These are phyloP conservation scores for Pseudonitzschia multiseries DNA, from an alignment of 108 stramenopile species.

Conservation along the genomic window DNA sequence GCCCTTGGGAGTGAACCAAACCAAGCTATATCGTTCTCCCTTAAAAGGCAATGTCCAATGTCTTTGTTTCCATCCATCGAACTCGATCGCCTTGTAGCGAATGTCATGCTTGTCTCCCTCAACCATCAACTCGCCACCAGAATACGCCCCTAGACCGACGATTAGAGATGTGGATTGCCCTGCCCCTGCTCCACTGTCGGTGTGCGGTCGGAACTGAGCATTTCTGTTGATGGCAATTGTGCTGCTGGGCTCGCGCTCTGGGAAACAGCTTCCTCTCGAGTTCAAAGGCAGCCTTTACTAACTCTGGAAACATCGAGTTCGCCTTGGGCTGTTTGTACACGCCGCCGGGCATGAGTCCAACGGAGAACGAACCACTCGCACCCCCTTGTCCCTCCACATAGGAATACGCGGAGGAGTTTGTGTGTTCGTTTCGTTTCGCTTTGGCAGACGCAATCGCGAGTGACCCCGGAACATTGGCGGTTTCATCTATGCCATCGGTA, in stretches of 20 bases:
- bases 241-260: constrained; percentile 81
- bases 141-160: constrained; percentile 88
- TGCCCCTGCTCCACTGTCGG: constrained; percentile 92
- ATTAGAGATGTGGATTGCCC: constrained; percentile 91
- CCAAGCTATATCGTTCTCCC: constrained; percentile 92
- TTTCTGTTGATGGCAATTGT: constrained; percentile 97
- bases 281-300: constrained; percentile 85
- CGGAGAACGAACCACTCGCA: constrained; percentile 76
- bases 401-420: constrained; percentile 60
- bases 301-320: constrained; percentile 88
- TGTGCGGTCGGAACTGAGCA: constrained; percentile 89
- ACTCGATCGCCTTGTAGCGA: constrained; percentile 88
- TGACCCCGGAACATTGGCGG: constrained; percentile 20
- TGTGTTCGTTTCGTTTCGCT: constrained; percentile 41
- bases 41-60: constrained; percentile 93
- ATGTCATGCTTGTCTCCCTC: constrained; percentile 88
- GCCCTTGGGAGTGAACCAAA: constrained; percentile 96
- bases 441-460: constrained; percentile 46
- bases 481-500: constrained; percentile 1
- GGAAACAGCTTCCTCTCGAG: constrained; percentile 72
- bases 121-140: constrained; percentile 89
- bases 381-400: constrained; percentile 71
- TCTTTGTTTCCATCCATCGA: constrained; percentile 92
- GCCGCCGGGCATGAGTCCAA: constrained; percentile 80
- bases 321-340: constrained; percentile 70